These are phyloP conservation scores for Piper betle DNA, from an alignment of 164 flowering plant genomes.

Conservation along the genomic window DNA sequence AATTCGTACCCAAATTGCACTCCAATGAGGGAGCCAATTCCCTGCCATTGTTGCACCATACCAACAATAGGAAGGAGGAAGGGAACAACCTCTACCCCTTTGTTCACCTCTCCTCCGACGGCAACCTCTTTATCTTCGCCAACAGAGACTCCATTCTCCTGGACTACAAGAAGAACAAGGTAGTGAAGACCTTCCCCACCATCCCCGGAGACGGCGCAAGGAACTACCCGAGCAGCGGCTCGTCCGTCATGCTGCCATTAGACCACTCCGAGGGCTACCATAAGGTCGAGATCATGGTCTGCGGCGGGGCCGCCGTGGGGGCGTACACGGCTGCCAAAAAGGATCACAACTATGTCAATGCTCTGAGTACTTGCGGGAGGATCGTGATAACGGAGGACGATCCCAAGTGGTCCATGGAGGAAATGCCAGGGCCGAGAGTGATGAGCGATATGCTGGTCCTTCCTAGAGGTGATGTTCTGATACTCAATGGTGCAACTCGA, in stretches of 20 bases:
- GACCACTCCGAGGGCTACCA: not conserved
- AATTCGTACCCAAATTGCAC: constrained; percentile 26
- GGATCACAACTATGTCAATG: constrained; percentile 17
- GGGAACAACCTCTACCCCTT: constrained; percentile 46
- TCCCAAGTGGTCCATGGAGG: constrained; percentile 37
- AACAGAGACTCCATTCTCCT: constrained; percentile 31
- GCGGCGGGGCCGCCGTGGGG: constrained; percentile 40
- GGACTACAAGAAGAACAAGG: constrained; percentile 22
- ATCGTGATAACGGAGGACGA: constrained; percentile 14
- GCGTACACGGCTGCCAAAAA: constrained; percentile 11
- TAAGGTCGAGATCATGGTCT: constrained; percentile 32
- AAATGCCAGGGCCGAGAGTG: constrained; percentile 33
- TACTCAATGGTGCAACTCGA: constrained; percentile 36
- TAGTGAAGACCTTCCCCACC: constrained; percentile 22
- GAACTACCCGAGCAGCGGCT: constrained; percentile 43
- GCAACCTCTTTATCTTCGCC: constrained; percentile 43
- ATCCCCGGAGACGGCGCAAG: constrained; percentile 33
- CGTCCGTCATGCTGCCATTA: constrained; percentile 37
- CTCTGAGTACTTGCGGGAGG: constrained; percentile 31
- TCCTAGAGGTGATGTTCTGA: constrained; percentile 38
- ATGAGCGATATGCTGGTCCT: constrained; percentile 46
- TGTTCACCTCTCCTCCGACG: constrained; percentile 28
- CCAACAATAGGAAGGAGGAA: constrained; percentile 2
- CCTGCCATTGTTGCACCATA: constrained; percentile 28
- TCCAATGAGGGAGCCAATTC: not conserved